These are phyloP conservation scores for Alternaria arborescens DNA, from an alignment of 2,329 filamentous ascomycete species.

Conservation along the genomic window DNA sequence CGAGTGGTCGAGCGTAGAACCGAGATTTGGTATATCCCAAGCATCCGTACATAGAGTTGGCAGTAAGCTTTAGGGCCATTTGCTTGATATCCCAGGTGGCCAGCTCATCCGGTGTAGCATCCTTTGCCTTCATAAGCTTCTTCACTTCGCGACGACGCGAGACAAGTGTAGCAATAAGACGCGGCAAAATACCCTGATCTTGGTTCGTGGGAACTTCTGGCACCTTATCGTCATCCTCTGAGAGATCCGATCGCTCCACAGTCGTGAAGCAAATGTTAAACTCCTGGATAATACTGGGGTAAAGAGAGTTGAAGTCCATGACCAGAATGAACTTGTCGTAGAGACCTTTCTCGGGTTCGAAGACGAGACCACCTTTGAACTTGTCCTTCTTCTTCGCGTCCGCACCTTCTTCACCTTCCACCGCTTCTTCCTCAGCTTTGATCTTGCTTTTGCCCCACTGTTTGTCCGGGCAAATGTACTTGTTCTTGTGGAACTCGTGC, in stretches of 20 bases:
- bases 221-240: conserved; percentile 84
- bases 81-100: conserved; percentile 99
- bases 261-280: conserved; percentile 99
- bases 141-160: conserved; percentile 91
- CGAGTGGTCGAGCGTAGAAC: conserved; percentile 94
- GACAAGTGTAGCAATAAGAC: conserved; percentile 90
- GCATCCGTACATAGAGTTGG: conserved; percentile 99
- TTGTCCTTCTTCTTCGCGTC: conserved; percentile 98
- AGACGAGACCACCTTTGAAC: conserved; percentile 97
- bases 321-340: conserved; percentile 99
- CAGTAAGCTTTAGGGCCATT: conserved; percentile 92
- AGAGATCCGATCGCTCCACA: conserved; percentile 76
- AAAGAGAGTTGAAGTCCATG: conserved; percentile 99
- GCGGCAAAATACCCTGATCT: conserved; percentile 84
- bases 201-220: conserved; percentile 84
- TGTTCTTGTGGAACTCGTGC: conserved; percentile 95
- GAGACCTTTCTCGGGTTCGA: conserved; percentile 95
- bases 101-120: conserved; percentile 82
- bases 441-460: conserved; percentile 78
- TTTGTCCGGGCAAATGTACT: conserved; percentile 98
- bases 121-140: conserved; percentile 94
- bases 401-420: conserved; percentile 71
- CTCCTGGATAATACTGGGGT: conserved; percentile 98
- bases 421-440: conserved; percentile 75
- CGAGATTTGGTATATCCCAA: conserved; percentile 95